Evolutionary conservation across 208 protist genomes (phyloP).

Genomic region (Tritrichomonas foetus): DNA sequence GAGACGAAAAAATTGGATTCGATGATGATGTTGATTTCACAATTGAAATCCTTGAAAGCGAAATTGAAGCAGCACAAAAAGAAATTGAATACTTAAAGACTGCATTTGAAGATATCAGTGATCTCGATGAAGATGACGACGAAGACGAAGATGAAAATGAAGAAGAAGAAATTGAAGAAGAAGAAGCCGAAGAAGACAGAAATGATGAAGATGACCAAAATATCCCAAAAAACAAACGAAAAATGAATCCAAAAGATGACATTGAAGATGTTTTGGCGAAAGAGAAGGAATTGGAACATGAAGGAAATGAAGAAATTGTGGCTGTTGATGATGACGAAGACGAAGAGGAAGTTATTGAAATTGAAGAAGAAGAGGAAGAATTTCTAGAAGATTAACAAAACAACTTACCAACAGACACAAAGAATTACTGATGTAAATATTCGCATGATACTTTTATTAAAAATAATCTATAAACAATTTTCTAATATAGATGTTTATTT

Average conservation of each 20-base stretch:
- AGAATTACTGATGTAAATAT: too few relatives aligned
- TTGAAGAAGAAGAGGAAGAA: background rate
- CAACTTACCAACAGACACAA: too few relatives aligned
- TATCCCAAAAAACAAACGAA: background rate
- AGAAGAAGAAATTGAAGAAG: conserved; percentile 17
- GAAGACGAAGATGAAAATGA: conserved; percentile 13
- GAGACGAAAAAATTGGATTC: too few relatives aligned
- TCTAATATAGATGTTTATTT: too few relatives aligned
- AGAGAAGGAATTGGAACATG: background rate
- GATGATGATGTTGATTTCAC: too few relatives aligned
- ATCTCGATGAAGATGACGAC: background rate
- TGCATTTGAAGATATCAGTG: background rate
- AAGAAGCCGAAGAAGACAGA: background rate
- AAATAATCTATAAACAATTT: too few relatives aligned
- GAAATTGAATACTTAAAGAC: too few relatives aligned
- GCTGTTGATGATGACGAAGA: background rate
- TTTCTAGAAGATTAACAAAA: too few relatives aligned
- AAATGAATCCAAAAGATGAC: background rate
- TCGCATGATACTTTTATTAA: too few relatives aligned
- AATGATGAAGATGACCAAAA: background rate
- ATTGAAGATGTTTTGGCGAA: background rate
- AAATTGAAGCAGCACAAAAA: too few relatives aligned
- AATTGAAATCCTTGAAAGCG: too few relatives aligned
- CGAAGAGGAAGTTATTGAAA: background rate
- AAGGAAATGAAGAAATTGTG: conserved; percentile 12